phyloP scores from a whole-genome alignment of 2,329 filamentous ascomycete genomes.

The Ploettnerulaceae sp. region DNA sequence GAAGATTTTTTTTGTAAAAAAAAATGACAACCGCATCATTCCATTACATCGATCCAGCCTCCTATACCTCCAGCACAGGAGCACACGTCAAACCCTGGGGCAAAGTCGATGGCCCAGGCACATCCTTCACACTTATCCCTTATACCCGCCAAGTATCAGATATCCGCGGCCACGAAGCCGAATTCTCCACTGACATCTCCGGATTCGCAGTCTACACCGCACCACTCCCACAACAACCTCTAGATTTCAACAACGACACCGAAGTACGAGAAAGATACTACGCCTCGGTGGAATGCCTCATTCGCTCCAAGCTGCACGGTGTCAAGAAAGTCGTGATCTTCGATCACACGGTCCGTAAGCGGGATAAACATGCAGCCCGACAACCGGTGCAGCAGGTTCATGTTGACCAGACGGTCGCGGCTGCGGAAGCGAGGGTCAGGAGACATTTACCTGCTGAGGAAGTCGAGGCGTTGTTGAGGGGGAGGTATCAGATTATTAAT shows the following conservation, averaged over 20 bases:
- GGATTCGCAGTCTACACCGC: constrained; percentile 65
- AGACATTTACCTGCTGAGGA: constrained; percentile 59
- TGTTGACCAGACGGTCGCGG: constrained; percentile 70
- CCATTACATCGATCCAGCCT: constrained; percentile 51
- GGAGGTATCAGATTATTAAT: constrained; percentile 76
- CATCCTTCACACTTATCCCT: constrained; percentile 47
- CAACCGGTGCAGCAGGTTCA: constrained; percentile 68
- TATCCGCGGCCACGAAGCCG: constrained; percentile 61
- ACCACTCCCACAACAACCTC: constrained; percentile 45
- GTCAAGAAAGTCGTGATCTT: constrained; percentile 63
- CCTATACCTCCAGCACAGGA: constrained; percentile 35
- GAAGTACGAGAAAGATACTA: constrained; percentile 70
- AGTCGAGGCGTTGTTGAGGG: constrained; percentile 57
- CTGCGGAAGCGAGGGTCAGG: constrained; percentile 61
- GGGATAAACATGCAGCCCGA: constrained; percentile 50
- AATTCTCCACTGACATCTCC: constrained; percentile 63
- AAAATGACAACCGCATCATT: constrained; percentile 12
- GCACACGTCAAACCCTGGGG: constrained; percentile 49
- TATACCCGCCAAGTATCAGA: constrained; percentile 55
- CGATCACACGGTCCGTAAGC: constrained; percentile 76
- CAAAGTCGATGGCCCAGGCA: constrained; percentile 57
- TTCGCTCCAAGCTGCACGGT: constrained; percentile 61
- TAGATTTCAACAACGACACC: constrained; percentile 61
- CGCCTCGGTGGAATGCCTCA: constrained; percentile 68
- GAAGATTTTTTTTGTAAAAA: no score